Conservation (phyloP, 1,284 basidiomycete genomes). For the Pisolithus thermaeus region DNA sequence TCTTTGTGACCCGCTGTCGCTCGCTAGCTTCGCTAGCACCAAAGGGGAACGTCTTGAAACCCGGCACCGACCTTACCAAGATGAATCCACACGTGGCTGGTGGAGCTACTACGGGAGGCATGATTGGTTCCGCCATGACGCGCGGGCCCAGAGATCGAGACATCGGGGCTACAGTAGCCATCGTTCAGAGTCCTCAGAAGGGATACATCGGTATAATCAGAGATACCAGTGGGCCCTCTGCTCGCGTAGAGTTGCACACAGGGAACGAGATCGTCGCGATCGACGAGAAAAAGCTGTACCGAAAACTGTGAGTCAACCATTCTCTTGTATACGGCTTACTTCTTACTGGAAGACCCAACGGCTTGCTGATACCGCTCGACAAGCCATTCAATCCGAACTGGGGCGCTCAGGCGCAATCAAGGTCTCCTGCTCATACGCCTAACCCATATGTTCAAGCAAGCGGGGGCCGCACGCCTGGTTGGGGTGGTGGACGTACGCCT, state of each 20-base stretch:
- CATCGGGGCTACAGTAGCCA: conserved; percentile 76
- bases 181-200: conserved; percentile 88
- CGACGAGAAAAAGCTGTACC: conserved; percentile 70
- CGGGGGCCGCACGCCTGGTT: conserved; percentile 38
- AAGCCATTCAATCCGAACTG: conserved; percentile 25
- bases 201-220: conserved; percentile 90
- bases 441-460: conserved; percentile 29
- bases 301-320: conserved; percentile 63
- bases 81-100: conserved; percentile 83
- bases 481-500: conserved; percentile 44
- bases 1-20: conserved; percentile 85
- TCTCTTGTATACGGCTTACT: conserved; percentile 5
- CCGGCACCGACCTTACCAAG: conserved; percentile 81
- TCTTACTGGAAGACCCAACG: conserved; percentile 41
- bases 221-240: conserved; percentile 86
- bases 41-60: conserved; percentile 65
- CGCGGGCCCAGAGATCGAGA: conserved; percentile 77
- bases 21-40: conserved; percentile 81
- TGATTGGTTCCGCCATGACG: conserved; percentile 74
- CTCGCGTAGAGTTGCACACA: conserved; percentile 88
- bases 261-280: conserved; percentile 89
- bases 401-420: conserved; percentile 14
- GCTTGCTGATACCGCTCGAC: conserved; percentile 43
- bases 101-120: conserved; percentile 59
- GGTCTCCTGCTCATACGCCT: conserved; percentile 32